Evolutionary conservation across 2,329 filamentous ascomycete species (phyloP).

Genomic region (Fusarium brachygibbosum): DNA sequence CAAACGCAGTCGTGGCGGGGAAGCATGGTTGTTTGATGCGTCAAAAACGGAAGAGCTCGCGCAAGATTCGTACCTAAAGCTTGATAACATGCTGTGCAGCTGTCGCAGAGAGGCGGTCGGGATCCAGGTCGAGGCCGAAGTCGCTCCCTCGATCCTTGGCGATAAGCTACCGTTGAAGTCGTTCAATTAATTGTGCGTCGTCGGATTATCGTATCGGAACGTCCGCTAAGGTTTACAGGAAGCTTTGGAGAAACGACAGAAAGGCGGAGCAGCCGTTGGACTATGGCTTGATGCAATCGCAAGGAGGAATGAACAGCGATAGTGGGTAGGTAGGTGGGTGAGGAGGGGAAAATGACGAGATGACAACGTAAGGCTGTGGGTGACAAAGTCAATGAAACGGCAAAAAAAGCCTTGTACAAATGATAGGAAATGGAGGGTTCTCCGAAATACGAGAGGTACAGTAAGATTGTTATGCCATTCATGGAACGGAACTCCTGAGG

Average conservation of each 20-base stretch:
- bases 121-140: slow-evolving; percentile 8
- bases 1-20: not conserved
- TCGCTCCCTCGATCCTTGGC: slow-evolving; percentile 14
- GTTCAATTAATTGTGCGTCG: slow-evolving; percentile 6
- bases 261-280: slow-evolving; percentile 39
- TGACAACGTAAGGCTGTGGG: slow-evolving; percentile 4
- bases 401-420: slow-evolving; percentile 2
- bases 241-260: slow-evolving; percentile 24
- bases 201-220: slow-evolving; percentile 18
- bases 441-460: slow-evolving; percentile 23
- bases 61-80: slow-evolving; percentile 42
- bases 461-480: slow-evolving; percentile 37
- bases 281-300: slow-evolving; percentile 34
- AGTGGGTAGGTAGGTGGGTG: slow-evolving; percentile 3
- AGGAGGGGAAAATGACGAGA: slow-evolving; percentile 10
- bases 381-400: slow-evolving; percentile 17
- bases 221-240: slow-evolving; percentile 25
- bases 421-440: slow-evolving; percentile 16
- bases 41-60: not conserved
- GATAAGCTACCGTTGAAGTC: not conserved
- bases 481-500: slow-evolving; percentile 14
- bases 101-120: slow-evolving; percentile 29
- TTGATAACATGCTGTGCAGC: slow-evolving; percentile 49
- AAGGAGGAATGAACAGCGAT: slow-evolving; percentile 17
- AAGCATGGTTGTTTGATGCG: slow-evolving; percentile 9